Evolutionary conservation across 257 asterid species (phyloP).

Genomic region (Cordia subcordata): DNA sequence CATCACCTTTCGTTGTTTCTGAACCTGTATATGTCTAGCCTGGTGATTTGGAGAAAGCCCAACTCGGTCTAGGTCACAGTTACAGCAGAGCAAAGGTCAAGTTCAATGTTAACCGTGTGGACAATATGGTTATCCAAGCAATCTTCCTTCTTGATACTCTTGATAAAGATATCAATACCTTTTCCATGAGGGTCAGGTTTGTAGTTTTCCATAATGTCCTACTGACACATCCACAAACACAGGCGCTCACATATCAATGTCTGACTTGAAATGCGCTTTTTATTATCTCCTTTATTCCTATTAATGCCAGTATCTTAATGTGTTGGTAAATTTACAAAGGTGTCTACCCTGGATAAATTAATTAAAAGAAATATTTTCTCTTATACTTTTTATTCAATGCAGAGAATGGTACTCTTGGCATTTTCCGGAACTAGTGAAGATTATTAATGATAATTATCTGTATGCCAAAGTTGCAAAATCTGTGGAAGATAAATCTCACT

Average conservation of each 20-base stretch:
- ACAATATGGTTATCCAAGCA: conserved; percentile 96
- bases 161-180: conserved; percentile 87
- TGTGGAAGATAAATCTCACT: conserved; percentile 73
- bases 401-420: conserved; percentile 99
- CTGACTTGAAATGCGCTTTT: too few relatives aligned
- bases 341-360: too few relatives aligned
- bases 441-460: conserved; percentile 83
- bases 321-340: too few relatives aligned
- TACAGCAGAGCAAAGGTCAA: conserved; percentile 97
- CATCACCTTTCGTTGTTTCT: background rate
- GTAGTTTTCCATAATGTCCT: conserved; percentile 10
- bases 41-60: conserved; percentile 93
- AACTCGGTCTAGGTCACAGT: conserved; percentile 93
- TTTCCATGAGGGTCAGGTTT: conserved; percentile 94
- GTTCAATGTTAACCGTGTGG: conserved; percentile 94
- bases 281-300: too few relatives aligned
- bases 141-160: conserved; percentile 92
- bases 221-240: too few relatives aligned
- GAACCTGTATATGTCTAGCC: conserved; percentile 34
- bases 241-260: too few relatives aligned
- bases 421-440: conserved; percentile 87
- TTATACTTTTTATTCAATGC: conserved; percentile 12
- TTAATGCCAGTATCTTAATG: too few relatives aligned
- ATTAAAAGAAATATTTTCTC: background rate
- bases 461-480: conserved; percentile 85